phyloP scores from a whole-genome alignment of 1,139 yeast genomes.

The Candida tropicalis region DNA sequence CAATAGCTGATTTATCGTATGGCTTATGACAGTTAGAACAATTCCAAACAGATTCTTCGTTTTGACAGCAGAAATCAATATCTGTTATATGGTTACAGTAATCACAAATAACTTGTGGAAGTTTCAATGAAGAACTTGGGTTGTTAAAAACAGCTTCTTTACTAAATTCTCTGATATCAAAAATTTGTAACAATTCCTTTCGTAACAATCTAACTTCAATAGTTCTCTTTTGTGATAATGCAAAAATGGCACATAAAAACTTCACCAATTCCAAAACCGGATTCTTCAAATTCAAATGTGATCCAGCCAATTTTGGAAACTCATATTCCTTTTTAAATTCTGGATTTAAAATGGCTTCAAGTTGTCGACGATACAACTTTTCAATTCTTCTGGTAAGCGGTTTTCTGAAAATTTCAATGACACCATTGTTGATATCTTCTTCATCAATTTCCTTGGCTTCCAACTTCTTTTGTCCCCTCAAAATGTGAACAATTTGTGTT shows the following conservation, averaged over 20 bases:
- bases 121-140: slow-evolving; percentile 70
- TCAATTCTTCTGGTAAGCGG: slow-evolving; percentile 69
- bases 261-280: slow-evolving; percentile 84
- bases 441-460: slow-evolving; percentile 33
- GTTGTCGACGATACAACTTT: slow-evolving; percentile 67
- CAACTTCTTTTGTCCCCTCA: slow-evolving; percentile 47
- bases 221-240: slow-evolving; percentile 62
- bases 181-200: slow-evolving; percentile 67
- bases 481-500: slow-evolving; percentile 64
- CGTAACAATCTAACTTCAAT: slow-evolving; percentile 77
- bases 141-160: slow-evolving; percentile 72
- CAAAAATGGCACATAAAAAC: slow-evolving; percentile 69
- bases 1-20: slow-evolving; percentile 70
- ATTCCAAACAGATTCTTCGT: slow-evolving; percentile 52
- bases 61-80: slow-evolving; percentile 80
- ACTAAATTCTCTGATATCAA: slow-evolving; percentile 86
- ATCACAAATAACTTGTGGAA: slow-evolving; percentile 75
- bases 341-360: slow-evolving; percentile 71
- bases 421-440: slow-evolving; percentile 37
- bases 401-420: slow-evolving; percentile 56
- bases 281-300: slow-evolving; percentile 59
- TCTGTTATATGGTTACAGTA: slow-evolving; percentile 77
- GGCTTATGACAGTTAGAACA: slow-evolving; percentile 71
- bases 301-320: slow-evolving; percentile 76
- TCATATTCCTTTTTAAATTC: slow-evolving; percentile 64